A percentile compares a stretch with the other conserved stretches of the same genome.
Conservation (phyloP, 495 filamentous ascomycete genomes). For the Hyaloscypha hepaticicola region DNA sequence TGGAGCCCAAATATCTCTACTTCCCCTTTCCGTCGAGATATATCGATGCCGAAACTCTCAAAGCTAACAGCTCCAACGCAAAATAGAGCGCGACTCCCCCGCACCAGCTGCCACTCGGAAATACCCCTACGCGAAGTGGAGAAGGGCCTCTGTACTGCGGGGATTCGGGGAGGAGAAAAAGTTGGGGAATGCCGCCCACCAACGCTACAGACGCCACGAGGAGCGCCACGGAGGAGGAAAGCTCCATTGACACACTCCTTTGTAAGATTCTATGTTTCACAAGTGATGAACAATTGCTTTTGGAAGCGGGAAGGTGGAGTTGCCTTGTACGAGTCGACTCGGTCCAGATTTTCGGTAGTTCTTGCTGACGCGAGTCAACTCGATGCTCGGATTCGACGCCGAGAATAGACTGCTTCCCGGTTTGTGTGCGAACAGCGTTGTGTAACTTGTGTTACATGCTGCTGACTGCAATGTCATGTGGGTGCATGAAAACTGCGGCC, state of each 20-base stretch:
- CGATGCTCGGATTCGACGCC: not conserved
- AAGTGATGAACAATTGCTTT: slow-evolving; percentile 1
- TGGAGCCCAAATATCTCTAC: not conserved
- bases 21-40: not conserved
- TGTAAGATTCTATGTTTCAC: not conserved
- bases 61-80: not conserved
- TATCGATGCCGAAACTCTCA: not conserved
- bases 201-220: not conserved
- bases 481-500: no score
- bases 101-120: not conserved
- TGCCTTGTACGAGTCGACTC: not conserved
- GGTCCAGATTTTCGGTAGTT: not conserved
- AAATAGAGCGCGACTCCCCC: not conserved
- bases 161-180: not conserved
- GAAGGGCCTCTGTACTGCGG: not conserved
- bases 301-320: not conserved
- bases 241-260: not conserved
- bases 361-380: not conserved
- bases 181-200: not conserved
- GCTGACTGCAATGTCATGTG: not conserved
- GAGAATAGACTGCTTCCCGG: not conserved
- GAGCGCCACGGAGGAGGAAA: not conserved
- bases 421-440: not conserved
- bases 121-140: not conserved
- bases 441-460: not conserved